phyloP scores from a whole-genome alignment of 2,329 filamentous ascomycete species.

The Paracoccidioides lutzii region DNA sequence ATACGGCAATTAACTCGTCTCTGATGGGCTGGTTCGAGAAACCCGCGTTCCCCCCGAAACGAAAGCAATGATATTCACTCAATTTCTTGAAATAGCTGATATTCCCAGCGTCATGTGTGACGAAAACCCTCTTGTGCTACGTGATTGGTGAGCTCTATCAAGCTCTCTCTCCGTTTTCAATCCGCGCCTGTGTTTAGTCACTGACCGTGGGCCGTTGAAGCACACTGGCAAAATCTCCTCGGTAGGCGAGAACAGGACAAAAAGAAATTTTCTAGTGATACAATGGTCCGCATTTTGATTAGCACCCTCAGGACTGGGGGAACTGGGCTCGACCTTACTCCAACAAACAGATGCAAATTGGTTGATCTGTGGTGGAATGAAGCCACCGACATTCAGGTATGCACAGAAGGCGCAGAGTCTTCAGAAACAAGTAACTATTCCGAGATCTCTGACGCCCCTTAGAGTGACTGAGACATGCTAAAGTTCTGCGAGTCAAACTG shows the following conservation, averaged over 20 bases:
- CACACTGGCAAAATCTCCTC: constrained; percentile 40
- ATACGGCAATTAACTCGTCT: constrained; percentile 22
- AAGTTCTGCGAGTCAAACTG: background rate
- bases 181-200: background rate
- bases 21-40: constrained; percentile 31
- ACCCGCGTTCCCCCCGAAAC: constrained; percentile 23
- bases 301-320: constrained; percentile 47
- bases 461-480: background rate
- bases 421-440: too few species aligned
- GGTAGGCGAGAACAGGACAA: constrained; percentile 36
- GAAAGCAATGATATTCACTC: constrained; percentile 50
- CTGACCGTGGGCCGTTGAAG: constrained; percentile 7
- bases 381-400: constrained; percentile 48
- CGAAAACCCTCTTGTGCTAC: constrained; percentile 36
- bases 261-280: constrained; percentile 32
- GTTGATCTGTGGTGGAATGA: constrained; percentile 52
- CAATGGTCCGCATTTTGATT: constrained; percentile 37
- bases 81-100: constrained; percentile 42
- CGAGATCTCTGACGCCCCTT: background rate
- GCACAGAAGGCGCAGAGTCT: background rate
- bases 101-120: constrained; percentile 41
- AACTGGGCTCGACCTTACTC: constrained; percentile 46
- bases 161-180: background rate
- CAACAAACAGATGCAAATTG: constrained; percentile 46
- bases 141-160: constrained; percentile 24